Evolutionary conservation across 2,329 filamentous ascomycete species (phyloP), one percentile per base, ranked within the genome.

Genomic region (Penicillium sp.): DNA sequence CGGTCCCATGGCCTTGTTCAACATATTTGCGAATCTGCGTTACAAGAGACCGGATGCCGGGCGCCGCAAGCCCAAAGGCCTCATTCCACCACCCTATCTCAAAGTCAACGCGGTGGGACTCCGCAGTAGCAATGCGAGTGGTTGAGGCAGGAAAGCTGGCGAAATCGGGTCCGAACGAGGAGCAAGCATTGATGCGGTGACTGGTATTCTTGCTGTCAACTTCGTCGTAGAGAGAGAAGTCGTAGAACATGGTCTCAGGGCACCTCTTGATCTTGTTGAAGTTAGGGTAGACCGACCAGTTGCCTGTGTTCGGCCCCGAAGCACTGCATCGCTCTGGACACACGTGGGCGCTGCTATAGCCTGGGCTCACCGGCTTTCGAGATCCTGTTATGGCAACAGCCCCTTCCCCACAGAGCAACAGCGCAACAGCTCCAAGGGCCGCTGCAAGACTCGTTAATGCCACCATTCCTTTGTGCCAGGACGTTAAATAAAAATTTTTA

Each of bases 161-260:
- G n/a, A 61, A 71, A 56, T 71, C 63, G 8, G 68, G 61, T 38
- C 70, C 70, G 26, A 64, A 73, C 1, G 71, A 70, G 1, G 70
- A 66, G 61, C 73, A 78, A 41, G 76, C 70, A 19, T 68, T 59
- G 56, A 78, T 75, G 45, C 71, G 70, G 61, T 77, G 74, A 56
- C 51, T 64, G 15, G 30, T n/a, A 38, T 58, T 49, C 13, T 23
- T 19, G 57, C 76, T 69, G 57, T 78, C 76, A 11, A 78, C 71
- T 11, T 60, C 58, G 58, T 78, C 75, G 50, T 73, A 68, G 50
- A 78, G 58, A n/a, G 71, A 72, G 62, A 78, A 78, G 60, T 70
- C 64, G 52, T 76, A 76, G 53, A 77, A 74, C 60, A 77, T 66
- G 56, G 71, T 71, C 64, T 71, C 55, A 38, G 66, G 56, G 64